Evolutionary conservation across 805 yeast genomes (phyloP).

Genomic region (Metschnikowia shivogae): DNA sequence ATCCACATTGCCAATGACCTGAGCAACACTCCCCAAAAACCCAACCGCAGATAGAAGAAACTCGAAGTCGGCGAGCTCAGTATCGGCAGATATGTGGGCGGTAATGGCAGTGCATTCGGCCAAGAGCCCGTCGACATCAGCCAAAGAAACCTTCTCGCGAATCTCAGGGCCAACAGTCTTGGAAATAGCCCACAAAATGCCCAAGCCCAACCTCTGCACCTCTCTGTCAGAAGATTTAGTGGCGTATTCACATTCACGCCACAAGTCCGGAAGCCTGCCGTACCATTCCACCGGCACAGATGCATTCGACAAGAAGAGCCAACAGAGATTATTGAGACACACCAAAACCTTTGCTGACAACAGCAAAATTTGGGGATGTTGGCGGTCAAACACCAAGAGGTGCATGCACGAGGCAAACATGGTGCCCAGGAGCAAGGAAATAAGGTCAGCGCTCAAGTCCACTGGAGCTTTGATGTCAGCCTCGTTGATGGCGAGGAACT

Average conservation of each 20-base stretch:
- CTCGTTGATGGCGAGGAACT: conserved; percentile 40
- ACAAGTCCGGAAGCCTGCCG: conserved; percentile 22
- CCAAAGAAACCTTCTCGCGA: conserved; percentile 21
- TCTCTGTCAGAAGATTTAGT: conserved; percentile 16
- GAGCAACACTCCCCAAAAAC: conserved; percentile 49
- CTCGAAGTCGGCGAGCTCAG: conserved; percentile 26
- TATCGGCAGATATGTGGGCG: conserved; percentile 14
- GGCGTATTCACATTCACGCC: conserved; percentile 24
- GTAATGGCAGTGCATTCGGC: conserved; percentile 17
- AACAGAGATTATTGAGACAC: conserved; percentile 67
- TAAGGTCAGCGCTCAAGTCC: conserved; percentile 18
- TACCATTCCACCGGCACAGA: conserved; percentile 39
- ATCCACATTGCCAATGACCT: conserved; percentile 40
- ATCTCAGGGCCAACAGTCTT: conserved; percentile 36
- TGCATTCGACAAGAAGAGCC: conserved; percentile 45
- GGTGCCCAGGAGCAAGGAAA: conserved; percentile 18
- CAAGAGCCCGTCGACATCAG: conserved; percentile 26
- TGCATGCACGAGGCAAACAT: conserved; percentile 33
- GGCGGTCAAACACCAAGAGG: conserved; percentile 34
- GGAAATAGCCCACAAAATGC: conserved; percentile 35
- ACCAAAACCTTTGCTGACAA: conserved; percentile 55
- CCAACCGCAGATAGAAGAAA: conserved; percentile 46
- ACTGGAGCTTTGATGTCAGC: conserved; percentile 21
- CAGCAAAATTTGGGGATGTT: conserved; percentile 23
- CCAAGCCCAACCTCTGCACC: conserved; percentile 31